Evolutionary conservation across 805 yeast species (phyloP), one percentile per base, ranked within the genome.

Genomic region (Brettanomyces naardenensis): DNA sequence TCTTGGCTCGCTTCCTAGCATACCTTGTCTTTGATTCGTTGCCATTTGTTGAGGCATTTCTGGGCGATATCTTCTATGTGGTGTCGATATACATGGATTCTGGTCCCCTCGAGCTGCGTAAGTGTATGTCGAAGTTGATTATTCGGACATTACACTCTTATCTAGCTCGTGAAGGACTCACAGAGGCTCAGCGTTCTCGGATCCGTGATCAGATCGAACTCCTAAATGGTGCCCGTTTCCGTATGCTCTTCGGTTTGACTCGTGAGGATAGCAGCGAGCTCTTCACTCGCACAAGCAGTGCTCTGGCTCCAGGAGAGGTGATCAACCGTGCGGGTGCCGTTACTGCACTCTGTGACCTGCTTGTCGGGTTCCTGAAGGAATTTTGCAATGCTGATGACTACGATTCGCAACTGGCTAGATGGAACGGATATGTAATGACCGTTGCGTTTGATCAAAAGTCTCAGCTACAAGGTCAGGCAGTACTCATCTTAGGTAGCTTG

Each of bases 81-180:
- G 71, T 81, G 22, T 71, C 90, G 0, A 64, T 83, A 17, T 72
- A 71, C 55, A 71, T 75, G 55, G 78, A 72, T 50, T 59, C 64
- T 39, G 68, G 70, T 5, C 67, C 68, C 10, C 54, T 68, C 23
- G 75, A 79, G 25, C 68, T 86, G 44, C 75, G 95, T 38, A 56
- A 59, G 14, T 77, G 70, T 27, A 62, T 84, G 28, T 78, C 80
- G 47, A 76, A 75, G 42, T 56, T 85, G 31, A 56, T 80, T 15
- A 66, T 78, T 50, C 81, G 85, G 48, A 67, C 82, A 2, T 68
- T 85, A 31, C 92, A 83, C 47, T 73, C 92, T 0, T 74, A 80
- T 46, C 61, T 77, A 11, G 69, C 76, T 15, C 78, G 73, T 42
- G 77, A 76, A 1, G 62, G 64, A 18, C 54, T 82, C n/a, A 54